Conservation (phyloP, 2,329 filamentous ascomycete genomes). For the Talaromyces rugulosus region DNA sequence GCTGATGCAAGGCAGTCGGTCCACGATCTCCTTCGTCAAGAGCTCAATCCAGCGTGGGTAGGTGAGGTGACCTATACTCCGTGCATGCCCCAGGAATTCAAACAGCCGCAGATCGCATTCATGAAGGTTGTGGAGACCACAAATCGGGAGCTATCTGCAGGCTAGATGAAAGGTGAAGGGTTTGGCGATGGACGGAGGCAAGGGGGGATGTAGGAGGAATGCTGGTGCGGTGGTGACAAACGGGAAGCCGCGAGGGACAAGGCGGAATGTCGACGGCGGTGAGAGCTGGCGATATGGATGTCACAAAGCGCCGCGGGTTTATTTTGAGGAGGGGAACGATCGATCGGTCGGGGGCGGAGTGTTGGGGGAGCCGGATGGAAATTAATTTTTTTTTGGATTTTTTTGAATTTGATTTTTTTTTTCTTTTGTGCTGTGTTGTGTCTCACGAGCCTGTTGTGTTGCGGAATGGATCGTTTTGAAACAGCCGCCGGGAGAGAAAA, state of each 20-base stretch:
- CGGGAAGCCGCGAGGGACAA: slow-evolving; percentile 21
- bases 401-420: background rate
- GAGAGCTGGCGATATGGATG: slow-evolving; percentile 16
- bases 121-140: slow-evolving; percentile 27
- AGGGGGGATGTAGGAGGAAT: slow-evolving; percentile 31
- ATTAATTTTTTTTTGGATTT: background rate
- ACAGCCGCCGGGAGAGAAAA: slow-evolving; percentile 14
- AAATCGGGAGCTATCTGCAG: slow-evolving; percentile 14
- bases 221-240: slow-evolving; percentile 26
- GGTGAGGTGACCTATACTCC: slow-evolving; percentile 31
- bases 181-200: slow-evolving; percentile 29
- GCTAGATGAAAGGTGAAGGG: slow-evolving; percentile 25
- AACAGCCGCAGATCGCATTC: slow-evolving; percentile 33
- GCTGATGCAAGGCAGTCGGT: slow-evolving; percentile 5
- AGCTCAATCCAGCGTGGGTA: slow-evolving; percentile 16
- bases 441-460: slow-evolving; percentile 13
- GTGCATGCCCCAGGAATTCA: slow-evolving; percentile 40
- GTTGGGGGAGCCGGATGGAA: background rate
- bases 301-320: background rate
- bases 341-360: background rate
- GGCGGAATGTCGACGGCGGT: slow-evolving; percentile 9
- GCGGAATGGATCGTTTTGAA: slow-evolving; percentile 29
- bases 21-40: background rate
- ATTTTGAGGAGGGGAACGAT: background rate
- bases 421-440: background rate